Base-by-base conservation (phyloP, 2,329 filamentous ascomycete species). In the Pseudogymnoascus pannorum region DNA sequence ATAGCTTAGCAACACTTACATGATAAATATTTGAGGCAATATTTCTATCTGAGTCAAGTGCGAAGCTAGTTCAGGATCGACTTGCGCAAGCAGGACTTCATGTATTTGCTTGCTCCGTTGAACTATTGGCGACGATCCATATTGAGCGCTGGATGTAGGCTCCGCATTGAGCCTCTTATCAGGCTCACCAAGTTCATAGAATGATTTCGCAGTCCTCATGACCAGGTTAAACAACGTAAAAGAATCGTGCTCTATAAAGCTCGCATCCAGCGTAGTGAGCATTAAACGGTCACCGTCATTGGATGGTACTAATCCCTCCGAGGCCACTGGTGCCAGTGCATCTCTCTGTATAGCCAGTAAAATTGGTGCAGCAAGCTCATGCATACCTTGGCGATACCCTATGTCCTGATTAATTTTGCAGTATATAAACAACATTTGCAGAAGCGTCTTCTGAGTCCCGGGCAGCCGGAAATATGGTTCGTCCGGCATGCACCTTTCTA, bases 381-480 rank as follows among this genome's bases (percentile, higher is more conserved):
- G 94, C 93, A 99, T 99, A 9, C 94, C 94, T 76, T 99, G 94
- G n/a, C 94, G 86, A 72, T 99, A 99, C 16, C 85, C 91, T 60
- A 91, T 81, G 67, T 88, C 86, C 1, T 91, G 91, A 70, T 97
- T 91, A 60, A 95, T 82, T 74, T 96, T 97, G 76, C 92, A 94
- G 75, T 92, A 97, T 66, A 99, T 83, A 74, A 97, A 99, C 33
- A 99, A 79, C 31, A 97, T 86, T 71, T 99, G 90, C 31, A 95
- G 77, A 68, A 99, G 87, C 74, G 91, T 89, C 42, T 80, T 81
- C 73, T 97, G 94, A 1, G 89, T 90, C 12, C 81, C 77, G 11
- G 87, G 83, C 67, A 92, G 84, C 62, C 92, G 91, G 70, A 97
- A 99, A 72, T 93, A 95, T 54, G 85, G 83, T 69, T 94, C 92